Conservation (phyloP, 2,329 filamentous ascomycete genomes). For the Phaeosphaeria sp. region DNA sequence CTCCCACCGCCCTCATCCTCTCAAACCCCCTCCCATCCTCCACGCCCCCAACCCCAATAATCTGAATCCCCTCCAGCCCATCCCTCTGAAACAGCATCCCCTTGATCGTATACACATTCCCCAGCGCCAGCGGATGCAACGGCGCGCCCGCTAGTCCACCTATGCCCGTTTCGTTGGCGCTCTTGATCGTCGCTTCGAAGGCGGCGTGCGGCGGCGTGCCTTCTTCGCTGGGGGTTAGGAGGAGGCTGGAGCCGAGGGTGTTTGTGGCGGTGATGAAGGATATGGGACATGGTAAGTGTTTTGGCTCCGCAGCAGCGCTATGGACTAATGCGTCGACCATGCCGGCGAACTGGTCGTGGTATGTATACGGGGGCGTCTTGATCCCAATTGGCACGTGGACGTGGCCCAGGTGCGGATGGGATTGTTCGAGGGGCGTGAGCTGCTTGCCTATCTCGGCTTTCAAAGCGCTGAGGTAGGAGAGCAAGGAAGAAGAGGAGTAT, state of each 20-base stretch:
- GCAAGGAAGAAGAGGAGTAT: conserved; percentile 63
- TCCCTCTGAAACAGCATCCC: conserved; percentile 61
- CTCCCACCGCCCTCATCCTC: conserved; percentile 71
- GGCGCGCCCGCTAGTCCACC: conserved; percentile 77
- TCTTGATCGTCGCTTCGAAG: conserved; percentile 52
- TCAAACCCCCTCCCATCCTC: conserved; percentile 66
- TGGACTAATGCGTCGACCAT: conserved; percentile 61
- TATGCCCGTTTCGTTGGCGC: conserved; percentile 63
- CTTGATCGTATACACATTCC: conserved; percentile 75
- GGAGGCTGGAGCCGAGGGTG: conserved; percentile 72
- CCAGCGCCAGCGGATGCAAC: conserved; percentile 75
- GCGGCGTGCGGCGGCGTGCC: conserved; percentile 11
- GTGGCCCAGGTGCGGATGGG: conserved; percentile 27
- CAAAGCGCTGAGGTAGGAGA: conserved; percentile 62
- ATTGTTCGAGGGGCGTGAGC: conserved; percentile 7
- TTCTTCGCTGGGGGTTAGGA: conserved; percentile 52
- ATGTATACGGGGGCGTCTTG: conserved; percentile 80
- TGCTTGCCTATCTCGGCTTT: conserved; percentile 37
- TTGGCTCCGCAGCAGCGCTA: conserved; percentile 27
- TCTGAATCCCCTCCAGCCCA: conserved; percentile 60
- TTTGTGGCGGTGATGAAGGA: conserved; percentile 78
- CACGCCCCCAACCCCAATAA: conserved; percentile 79
- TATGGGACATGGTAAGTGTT: conserved; percentile 50
- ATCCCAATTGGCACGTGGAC: conserved; percentile 63
- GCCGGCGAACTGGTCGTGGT: conserved; percentile 68